Conservation (phyloP, 2,329 filamentous ascomycete species). For the Curvularia sp. region DNA sequence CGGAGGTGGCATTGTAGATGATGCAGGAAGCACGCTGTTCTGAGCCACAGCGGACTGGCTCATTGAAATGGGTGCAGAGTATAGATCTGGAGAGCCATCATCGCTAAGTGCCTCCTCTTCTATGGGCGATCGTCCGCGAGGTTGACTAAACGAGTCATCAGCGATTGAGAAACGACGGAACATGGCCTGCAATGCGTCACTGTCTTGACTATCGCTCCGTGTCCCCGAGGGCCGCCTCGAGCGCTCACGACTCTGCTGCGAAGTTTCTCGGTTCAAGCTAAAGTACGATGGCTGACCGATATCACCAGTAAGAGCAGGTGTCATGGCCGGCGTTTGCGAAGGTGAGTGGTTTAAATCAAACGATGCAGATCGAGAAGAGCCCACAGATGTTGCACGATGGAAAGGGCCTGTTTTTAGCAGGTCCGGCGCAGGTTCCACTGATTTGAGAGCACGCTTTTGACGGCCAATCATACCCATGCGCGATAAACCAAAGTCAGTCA, state of each 20-base stretch:
- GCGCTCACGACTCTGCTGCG: conserved; percentile 65
- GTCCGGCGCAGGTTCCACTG: conserved; percentile 83
- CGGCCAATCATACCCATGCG: conserved; percentile 96
- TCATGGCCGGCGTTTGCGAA: conserved; percentile 83
- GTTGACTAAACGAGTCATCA: conserved; percentile 54
- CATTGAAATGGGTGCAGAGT: conserved; percentile 66
- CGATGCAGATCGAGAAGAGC: conserved; percentile 90
- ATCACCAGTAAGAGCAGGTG: conserved; percentile 72
- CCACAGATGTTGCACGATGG: conserved; percentile 80
- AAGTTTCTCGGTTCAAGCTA: conserved; percentile 70
- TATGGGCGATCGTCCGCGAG: conserved; percentile 64
- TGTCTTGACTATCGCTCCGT: conserved; percentile 90
- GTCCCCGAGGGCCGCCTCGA: conserved; percentile 76
- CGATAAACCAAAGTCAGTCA: conserved; percentile 96
- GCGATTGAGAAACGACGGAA: conserved; percentile 71
- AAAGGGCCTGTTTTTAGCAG: conserved; percentile 92
- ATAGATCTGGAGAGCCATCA: conserved; percentile 78
- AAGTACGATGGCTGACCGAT: conserved; percentile 94
- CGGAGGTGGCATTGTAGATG: conserved; percentile 83
- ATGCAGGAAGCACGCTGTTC: conserved; percentile 65
- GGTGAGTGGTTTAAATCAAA: conserved; percentile 89
- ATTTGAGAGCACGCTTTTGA: conserved; percentile 88
- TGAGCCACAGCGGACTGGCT: conserved; percentile 62
- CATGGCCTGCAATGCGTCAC: conserved; percentile 83
- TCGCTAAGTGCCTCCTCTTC: conserved; percentile 78